phyloP scores from a whole-genome alignment of 768 basidiomycete genomes.

The Hortiboletus campestris region DNA sequence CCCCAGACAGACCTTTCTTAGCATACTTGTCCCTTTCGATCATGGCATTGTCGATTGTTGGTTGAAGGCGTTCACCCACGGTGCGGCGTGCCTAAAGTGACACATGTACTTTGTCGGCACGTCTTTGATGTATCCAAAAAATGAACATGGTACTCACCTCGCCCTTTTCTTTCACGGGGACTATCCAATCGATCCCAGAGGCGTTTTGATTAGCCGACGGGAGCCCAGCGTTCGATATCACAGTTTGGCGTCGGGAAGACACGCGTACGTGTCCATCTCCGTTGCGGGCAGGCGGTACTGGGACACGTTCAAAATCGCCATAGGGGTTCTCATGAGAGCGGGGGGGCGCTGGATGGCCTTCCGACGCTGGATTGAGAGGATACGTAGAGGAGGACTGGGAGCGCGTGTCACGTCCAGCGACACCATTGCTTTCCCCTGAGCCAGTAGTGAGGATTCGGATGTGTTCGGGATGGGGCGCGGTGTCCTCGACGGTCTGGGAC shows the following conservation, averaged over 20 bases:
- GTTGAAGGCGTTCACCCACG: conserved; percentile 50
- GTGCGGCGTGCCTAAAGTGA: conserved; percentile 32
- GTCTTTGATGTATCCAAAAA: neutral
- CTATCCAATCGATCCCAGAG: conserved; percentile 26
- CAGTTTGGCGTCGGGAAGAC: conserved; percentile 6
- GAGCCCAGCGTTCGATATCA: neutral
- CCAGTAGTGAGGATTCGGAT: neutral
- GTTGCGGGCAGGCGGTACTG: conserved; percentile 4
- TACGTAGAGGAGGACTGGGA: conserved; percentile 1
- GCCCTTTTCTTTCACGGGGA: conserved; percentile 23
- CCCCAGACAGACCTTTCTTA: conserved; percentile 38
- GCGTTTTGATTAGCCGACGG: neutral
- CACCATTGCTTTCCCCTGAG: neutral
- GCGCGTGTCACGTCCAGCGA: neutral
- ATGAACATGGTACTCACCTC: conserved; percentile 11
- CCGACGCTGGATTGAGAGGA: conserved; percentile 7
- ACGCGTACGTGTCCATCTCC: conserved; percentile 17
- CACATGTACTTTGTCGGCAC: neutral
- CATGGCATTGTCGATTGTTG: conserved; percentile 50
- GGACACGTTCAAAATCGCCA: conserved; percentile 3
- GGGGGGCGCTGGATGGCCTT: neutral
- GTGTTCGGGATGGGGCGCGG: conserved; percentile 1
- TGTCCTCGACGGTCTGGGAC: neutral
- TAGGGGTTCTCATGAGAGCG: conserved; percentile 5
- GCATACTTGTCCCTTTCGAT: conserved; percentile 47